phyloP scores from a whole-genome alignment of 2,329 filamentous ascomycete genomes.

The Magnaporthales sp. region DNA sequence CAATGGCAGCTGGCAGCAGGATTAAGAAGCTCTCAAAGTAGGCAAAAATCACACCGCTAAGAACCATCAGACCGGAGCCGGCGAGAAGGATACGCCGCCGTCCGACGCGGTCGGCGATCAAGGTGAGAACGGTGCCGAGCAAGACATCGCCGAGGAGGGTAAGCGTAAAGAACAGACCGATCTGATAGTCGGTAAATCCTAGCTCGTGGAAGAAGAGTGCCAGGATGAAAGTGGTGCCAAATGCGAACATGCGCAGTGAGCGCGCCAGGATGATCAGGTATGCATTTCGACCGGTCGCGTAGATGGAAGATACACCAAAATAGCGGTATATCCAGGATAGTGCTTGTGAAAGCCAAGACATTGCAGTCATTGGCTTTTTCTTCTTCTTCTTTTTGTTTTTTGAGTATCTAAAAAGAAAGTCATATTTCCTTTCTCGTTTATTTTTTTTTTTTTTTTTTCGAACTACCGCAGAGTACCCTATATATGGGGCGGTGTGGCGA shows the following conservation, averaged over 20 bases:
- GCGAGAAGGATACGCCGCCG: constrained; percentile 42
- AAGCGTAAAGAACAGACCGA: constrained; percentile 57
- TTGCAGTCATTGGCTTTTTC: neutral
- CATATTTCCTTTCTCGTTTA: neutral
- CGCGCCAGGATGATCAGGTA: constrained; percentile 44
- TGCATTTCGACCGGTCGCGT: constrained; percentile 37
- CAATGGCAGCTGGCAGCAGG: constrained; percentile 45
- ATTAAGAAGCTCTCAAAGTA: constrained; percentile 50
- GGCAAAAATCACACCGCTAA: constrained; percentile 45
- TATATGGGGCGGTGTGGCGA: neutral
- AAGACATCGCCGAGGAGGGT: constrained; percentile 53
- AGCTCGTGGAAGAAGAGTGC: constrained; percentile 52
- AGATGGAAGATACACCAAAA: constrained; percentile 38
- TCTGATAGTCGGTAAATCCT: constrained; percentile 44
- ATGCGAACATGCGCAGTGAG: constrained; percentile 52
- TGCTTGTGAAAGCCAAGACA: neutral
- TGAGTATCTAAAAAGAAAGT: too few relatives aligned
- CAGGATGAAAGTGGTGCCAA: constrained; percentile 51
- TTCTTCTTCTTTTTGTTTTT: neutral
- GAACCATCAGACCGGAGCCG: constrained; percentile 47
- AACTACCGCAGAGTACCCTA: neutral
- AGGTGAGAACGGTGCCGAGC: constrained; percentile 46
- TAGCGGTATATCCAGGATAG: constrained; percentile 26
- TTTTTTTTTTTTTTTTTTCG: neutral
- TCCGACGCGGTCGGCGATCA: constrained; percentile 50